Conservation (phyloP, 306 rosid species). For the Gillenia trifoliata region DNA sequence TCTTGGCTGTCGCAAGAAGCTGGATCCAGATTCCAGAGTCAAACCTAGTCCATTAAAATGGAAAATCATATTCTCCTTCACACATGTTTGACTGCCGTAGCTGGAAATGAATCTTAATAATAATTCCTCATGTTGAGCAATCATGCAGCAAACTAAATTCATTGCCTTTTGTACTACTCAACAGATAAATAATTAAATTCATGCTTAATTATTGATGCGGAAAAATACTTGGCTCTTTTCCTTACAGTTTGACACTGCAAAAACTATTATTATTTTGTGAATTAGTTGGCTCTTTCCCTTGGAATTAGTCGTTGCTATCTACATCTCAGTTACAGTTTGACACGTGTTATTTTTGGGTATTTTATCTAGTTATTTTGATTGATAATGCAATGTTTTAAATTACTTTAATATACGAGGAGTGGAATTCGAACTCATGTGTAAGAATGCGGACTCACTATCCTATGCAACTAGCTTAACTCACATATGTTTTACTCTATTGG, state of each 20-base stretch:
- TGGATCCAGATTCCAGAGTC: neutral
- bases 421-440: too few relatives aligned
- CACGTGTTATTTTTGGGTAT: too few relatives aligned
- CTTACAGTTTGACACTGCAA: too few relatives aligned
- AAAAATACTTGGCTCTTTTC: too few relatives aligned
- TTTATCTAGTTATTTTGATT: too few relatives aligned
- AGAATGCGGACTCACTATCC: neutral
- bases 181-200: neutral
- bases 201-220: neutral
- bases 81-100: neutral
- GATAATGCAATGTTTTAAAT: neutral
- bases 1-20: neutral
- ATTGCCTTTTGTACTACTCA: neutral
- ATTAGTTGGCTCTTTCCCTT: too few relatives aligned
- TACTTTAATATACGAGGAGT: neutral
- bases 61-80: neutral
- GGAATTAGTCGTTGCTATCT: too few relatives aligned
- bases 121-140: slow-evolving; percentile 1
- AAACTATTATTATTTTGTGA: too few relatives aligned
- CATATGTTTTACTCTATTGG: neutral
- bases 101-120: slow-evolving; percentile 1
- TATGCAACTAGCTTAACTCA: too few relatives aligned
- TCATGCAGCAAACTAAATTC: neutral
- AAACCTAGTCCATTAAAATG: neutral
- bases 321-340: too few relatives aligned